Evolutionary conservation across 2,329 filamentous ascomycete genomes (phyloP), one percentile per base, ranked within the genome.

Genomic region (Lecanoromycetidae sp.): DNA sequence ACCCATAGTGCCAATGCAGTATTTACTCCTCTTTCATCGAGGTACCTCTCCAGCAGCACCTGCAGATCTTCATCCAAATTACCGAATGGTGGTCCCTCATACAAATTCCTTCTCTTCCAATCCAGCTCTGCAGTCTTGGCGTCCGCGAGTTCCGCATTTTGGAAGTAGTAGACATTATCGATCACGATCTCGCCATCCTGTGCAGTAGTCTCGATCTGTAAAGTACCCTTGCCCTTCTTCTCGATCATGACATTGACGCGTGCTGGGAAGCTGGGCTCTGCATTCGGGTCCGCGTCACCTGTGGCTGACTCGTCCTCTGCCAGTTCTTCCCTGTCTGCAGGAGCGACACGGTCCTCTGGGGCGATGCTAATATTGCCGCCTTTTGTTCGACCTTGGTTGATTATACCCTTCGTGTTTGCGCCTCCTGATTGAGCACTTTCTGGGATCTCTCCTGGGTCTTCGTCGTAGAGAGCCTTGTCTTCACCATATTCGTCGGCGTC

Each of bases 41-140:
- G 77, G 71, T 90, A 98, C 58, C 83, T 79, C 75, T 96, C 90
- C 63, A 96, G 75, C 58, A 94, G 75, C 45, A 87, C 75, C 73
- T 96, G 90, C 36, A 98, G 77, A 63, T 96, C 90, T 71, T 95
- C 87, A 63, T 98, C 91, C 50, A 98, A 79, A 71, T 86, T 94
- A 68, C 80, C 82, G 65, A 95, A 96, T 46, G 87, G 84, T 52
- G 91, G 91, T 47, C 91, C 91, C 34, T 85, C 82, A 71, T 96
- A 98, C 56, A 87, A 67, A 54, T 80, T 79, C 64, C 83, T 77
- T 60, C 86, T 76, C 58, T 77, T 71, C 74, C 87, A 87, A 56
- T 84, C 78, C 62, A 79, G 75, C 60, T 94, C 87, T 54, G 86
- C 80, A 42, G 75, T 80, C 59, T 81, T 72, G 53, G 83, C 79